Base-by-base conservation (phyloP, 495 filamentous ascomycete genomes). In the Friedmanniomyces endolithicus region DNA sequence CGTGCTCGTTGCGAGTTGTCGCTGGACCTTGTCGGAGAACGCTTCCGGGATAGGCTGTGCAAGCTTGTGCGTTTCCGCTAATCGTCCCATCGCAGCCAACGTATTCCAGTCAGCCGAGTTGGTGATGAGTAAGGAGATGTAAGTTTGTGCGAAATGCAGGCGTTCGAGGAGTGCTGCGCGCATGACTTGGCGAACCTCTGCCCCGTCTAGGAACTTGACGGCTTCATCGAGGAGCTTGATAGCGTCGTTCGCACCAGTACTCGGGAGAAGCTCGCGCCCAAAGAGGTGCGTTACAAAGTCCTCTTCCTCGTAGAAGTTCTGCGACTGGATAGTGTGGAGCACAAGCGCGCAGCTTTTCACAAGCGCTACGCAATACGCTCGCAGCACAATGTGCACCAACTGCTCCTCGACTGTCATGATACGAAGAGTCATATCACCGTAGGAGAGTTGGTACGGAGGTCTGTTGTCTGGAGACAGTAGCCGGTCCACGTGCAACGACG, bases 261-360 rank as follows among this genome's bases (percentile, higher is more conserved):
- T 67, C 34, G 82, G 77, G 25, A 97, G 70, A 0, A 99, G 75
- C 40, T 75, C 77, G 25, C 90, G 79, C 58, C 88, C 84, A 66
- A 90, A 97, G 0, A 90, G 80, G 65, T 94, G 88, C 3, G 86
- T 87, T 22, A 89, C 85, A 60, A 97, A 96, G 63, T 98, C 92
- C 70, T 98, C 92, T 71, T 98, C 92, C 86, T 98, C 92, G 65
- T 87, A 95, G 61, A 82, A 95, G 61, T 90, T 83, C 66, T 95
- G 87, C 22, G 72, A 70, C 41, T 76, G 78, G 53, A 97, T 83
- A 23, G 78, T 76, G 46, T 77, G 73, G 60, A 90, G 85, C 6
- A 94, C 88, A 64, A 81, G 78, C 56, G 80, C 83, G 67, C 90
- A 95, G 35, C 80, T 77, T 67, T 92, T 96, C 50, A 97, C 69